phyloP scores from a whole-genome alignment of 495 filamentous ascomycete genomes.

The Bacidia rubella region DNA sequence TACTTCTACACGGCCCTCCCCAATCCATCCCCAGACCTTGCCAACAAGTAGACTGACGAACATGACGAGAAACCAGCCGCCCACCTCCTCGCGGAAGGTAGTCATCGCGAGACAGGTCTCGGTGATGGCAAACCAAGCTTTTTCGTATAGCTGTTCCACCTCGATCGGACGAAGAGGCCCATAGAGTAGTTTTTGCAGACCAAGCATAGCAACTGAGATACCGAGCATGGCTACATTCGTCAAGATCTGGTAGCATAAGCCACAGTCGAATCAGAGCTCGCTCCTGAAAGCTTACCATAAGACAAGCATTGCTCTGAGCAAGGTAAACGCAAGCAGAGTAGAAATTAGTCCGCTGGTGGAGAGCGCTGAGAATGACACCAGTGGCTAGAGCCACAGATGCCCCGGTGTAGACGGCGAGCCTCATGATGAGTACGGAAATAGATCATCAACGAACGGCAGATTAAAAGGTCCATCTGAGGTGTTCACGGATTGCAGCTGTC shows the following conservation, averaged over 20 bases:
- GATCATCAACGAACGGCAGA: too few relatives aligned
- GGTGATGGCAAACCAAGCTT: slow-evolving; percentile 91
- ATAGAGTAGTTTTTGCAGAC: slow-evolving; percentile 79
- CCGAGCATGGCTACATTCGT: slow-evolving; percentile 74
- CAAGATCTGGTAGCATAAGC: slow-evolving; percentile 47
- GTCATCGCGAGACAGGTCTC: slow-evolving; percentile 97
- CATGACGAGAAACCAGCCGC: slow-evolving; percentile 89
- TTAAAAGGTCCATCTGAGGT: too few relatives aligned
- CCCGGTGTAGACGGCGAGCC: slow-evolving; percentile 26
- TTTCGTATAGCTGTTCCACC: slow-evolving; percentile 92
- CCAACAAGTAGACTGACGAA: slow-evolving; percentile 82
- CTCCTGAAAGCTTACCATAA: slow-evolving; percentile 52
- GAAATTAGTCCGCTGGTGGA: slow-evolving; percentile 92
- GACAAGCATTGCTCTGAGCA: slow-evolving; percentile 83
- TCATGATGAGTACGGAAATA: not conserved
- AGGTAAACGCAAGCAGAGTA: slow-evolving; percentile 95
- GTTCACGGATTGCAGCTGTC: too few relatives aligned
- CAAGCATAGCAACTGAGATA: slow-evolving; percentile 64
- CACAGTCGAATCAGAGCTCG: not conserved
- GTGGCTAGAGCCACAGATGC: slow-evolving; percentile 65
- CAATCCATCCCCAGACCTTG: slow-evolving; percentile 98
- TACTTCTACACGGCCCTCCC: slow-evolving; percentile 83
- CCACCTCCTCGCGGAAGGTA: slow-evolving; percentile 92
- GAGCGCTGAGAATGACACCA: slow-evolving; percentile 72
- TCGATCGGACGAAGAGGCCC: slow-evolving; percentile 86